phyloP scores from a whole-genome alignment of 768 basidiomycete genomes.

The Bullera alba region DNA sequence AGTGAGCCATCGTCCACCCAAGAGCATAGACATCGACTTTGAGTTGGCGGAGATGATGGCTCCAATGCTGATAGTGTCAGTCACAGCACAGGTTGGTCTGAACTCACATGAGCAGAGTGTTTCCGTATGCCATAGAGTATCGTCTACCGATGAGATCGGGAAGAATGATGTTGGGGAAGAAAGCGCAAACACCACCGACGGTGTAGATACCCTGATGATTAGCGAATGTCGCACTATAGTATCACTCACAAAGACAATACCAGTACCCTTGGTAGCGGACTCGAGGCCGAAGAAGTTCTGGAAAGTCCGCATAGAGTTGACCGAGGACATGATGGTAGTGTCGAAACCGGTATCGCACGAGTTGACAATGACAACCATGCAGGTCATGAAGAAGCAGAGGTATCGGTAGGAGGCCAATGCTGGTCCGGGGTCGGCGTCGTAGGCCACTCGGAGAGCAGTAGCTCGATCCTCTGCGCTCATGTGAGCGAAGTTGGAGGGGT shows the following conservation, averaged over 20 bases:
- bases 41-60: conserved; percentile 53
- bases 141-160: conserved; percentile 53
- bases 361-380: neutral
- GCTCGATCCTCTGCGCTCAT: conserved; percentile 19
- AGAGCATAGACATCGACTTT: conserved; percentile 43
- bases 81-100: neutral
- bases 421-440: conserved; percentile 19
- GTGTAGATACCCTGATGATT: conserved; percentile 50
- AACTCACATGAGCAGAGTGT: conserved; percentile 50
- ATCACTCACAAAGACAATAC: conserved; percentile 36
- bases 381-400: neutral
- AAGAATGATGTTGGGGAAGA: conserved; percentile 45
- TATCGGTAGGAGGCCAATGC: neutral
- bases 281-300: conserved; percentile 52
- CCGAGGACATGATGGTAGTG: conserved; percentile 55
- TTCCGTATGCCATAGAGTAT: conserved; percentile 53
- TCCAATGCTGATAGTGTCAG: conserved; percentile 45
- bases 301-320: conserved; percentile 52
- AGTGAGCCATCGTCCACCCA: conserved; percentile 53
- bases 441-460: conserved; percentile 14
- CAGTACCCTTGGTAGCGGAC: conserved; percentile 50
- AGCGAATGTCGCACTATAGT: conserved; percentile 44
- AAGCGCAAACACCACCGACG: conserved; percentile 34
- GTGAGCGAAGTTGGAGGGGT: no score
- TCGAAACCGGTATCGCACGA: conserved; percentile 49